Evolutionary conservation across 1,284 basidiomycete genomes (phyloP).

Genomic region (Microbotryum lychnidis-dioicae): DNA sequence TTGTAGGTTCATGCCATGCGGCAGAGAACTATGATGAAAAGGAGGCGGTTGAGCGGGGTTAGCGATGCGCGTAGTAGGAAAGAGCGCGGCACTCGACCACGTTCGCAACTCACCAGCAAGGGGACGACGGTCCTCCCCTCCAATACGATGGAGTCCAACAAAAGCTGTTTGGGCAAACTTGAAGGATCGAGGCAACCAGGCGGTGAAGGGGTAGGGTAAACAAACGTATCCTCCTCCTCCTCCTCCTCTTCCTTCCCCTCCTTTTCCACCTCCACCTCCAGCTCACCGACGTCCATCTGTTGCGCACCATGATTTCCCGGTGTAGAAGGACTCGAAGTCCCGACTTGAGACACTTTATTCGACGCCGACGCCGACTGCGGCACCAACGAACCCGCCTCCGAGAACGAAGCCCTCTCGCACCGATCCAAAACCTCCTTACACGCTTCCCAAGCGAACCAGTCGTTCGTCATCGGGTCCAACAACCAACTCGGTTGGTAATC

Average conservation of each 20-base stretch:
- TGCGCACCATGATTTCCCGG: neutral
- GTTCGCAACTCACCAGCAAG: slow-evolving; percentile 15
- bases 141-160: slow-evolving; percentile 24
- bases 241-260: slow-evolving; percentile 23
- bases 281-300: slow-evolving; percentile 2
- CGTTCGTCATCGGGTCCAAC: slow-evolving; percentile 75
- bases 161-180: slow-evolving; percentile 26
- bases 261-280: slow-evolving; percentile 27
- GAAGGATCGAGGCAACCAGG: slow-evolving; percentile 38
- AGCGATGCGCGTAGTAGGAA: neutral
- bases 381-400: slow-evolving; percentile 41
- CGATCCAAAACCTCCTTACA: slow-evolving; percentile 57
- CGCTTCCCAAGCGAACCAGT: slow-evolving; percentile 59
- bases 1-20: slow-evolving; percentile 19
- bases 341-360: neutral
- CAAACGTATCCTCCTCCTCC: slow-evolving; percentile 27
- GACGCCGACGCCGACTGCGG: slow-evolving; percentile 30
- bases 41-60: neutral
- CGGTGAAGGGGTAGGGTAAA: slow-evolving; percentile 32
- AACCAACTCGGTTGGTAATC: slow-evolving; percentile 82
- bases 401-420: slow-evolving; percentile 59
- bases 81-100: neutral
- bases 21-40: slow-evolving; percentile 22
- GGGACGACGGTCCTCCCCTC: slow-evolving; percentile 29
- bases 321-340: neutral